Conservation (phyloP, 1,284 basidiomycete genomes). For the Cerrena zonata region DNA sequence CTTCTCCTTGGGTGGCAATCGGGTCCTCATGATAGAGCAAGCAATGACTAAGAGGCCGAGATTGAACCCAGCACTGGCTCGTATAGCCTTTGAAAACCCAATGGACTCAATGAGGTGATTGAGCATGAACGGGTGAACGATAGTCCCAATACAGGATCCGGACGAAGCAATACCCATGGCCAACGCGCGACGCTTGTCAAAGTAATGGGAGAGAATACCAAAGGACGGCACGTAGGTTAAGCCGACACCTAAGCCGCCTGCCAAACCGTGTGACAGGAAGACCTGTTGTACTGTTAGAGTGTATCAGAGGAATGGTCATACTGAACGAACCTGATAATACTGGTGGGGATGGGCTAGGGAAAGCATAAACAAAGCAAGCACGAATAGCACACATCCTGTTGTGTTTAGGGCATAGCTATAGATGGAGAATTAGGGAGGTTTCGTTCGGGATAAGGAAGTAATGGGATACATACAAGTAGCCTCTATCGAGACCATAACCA, state of each 20-base stretch:
- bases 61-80: slow-evolving; percentile 11
- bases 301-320: slow-evolving; percentile 45
- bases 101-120: slow-evolving; percentile 36
- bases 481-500: slow-evolving; percentile 30
- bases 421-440: background rate
- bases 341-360: slow-evolving; percentile 25
- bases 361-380: slow-evolving; percentile 29
- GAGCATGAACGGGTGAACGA: slow-evolving; percentile 46
- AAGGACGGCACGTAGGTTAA: slow-evolving; percentile 47
- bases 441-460: background rate
- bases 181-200: slow-evolving; percentile 38
- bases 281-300: too few relatives aligned
- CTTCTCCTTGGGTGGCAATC: background rate
- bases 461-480: slow-evolving; percentile 29
- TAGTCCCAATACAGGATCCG: slow-evolving; percentile 23
- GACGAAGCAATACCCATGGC: slow-evolving; percentile 46
- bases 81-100: slow-evolving; percentile 40
- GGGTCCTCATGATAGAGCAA: slow-evolving; percentile 10
- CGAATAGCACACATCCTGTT: slow-evolving; percentile 25
- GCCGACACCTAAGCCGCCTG: slow-evolving; percentile 44
- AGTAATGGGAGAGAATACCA: slow-evolving; percentile 44
- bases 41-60: slow-evolving; percentile 10
- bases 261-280: slow-evolving; percentile 49
- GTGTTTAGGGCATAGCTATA: slow-evolving; percentile 19
- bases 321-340: slow-evolving; percentile 28